Conservation (phyloP, 306 rosid genomes). For the Alnus rubra region DNA sequence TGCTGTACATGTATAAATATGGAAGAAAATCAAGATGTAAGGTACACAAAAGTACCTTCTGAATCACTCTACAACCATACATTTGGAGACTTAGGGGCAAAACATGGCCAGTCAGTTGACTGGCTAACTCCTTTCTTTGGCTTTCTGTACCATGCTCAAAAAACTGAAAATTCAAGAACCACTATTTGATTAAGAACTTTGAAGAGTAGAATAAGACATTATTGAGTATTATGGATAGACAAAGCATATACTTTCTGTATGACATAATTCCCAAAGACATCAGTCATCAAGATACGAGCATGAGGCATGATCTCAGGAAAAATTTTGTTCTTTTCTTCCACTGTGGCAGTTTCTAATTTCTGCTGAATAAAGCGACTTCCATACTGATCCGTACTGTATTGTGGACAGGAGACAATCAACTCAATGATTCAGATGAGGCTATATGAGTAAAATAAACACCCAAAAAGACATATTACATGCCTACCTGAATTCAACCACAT, state of each 20-base stretch:
- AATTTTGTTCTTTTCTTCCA: conserved; percentile 72
- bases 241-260: conserved; percentile 76
- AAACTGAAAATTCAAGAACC: conserved; percentile 56
- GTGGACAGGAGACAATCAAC: conserved; percentile 20
- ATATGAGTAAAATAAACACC: conserved; percentile 22
- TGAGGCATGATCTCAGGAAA: conserved; percentile 88
- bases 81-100: conserved; percentile 96
- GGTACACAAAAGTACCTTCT: conserved; percentile 66
- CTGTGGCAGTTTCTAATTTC: conserved; percentile 81
- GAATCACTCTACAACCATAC: conserved; percentile 99
- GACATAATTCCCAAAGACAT: conserved; percentile 97
- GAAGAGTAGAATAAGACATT: conserved; percentile 5
- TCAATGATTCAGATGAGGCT: conserved; percentile 30
- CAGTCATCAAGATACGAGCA: conserved; percentile 91
- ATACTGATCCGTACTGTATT: conserved; percentile 93
- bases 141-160: conserved; percentile 91
- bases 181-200: conserved; percentile 27
- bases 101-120: conserved; percentile 81
- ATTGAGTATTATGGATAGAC: conserved; percentile 23
- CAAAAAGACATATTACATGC: conserved; percentile 14
- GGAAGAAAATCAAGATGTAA: conserved; percentile 22
- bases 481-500: conserved; percentile 91
- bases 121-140: conserved; percentile 80
- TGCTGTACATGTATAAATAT: neutral
- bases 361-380: conserved; percentile 99